A percentile compares a stretch with the other conserved stretches of the same genome.
Evolutionary conservation across 116 monocot genomes (phyloP).

Genomic region (Dioscorea cayenensis): DNA sequence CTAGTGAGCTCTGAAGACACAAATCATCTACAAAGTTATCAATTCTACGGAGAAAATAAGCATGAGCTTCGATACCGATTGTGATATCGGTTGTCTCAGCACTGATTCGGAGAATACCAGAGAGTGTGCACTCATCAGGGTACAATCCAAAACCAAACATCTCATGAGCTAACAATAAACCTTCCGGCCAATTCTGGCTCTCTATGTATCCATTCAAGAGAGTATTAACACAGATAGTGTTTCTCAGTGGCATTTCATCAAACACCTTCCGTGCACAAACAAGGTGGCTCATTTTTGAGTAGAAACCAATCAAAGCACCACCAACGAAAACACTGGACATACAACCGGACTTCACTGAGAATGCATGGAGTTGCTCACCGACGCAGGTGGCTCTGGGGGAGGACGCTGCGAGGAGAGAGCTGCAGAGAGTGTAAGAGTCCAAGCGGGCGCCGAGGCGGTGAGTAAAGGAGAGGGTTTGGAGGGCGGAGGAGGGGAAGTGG

Average conservation of each 20-base stretch:
- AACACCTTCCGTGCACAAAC: conserved; percentile 31
- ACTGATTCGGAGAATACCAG: conserved; percentile 38
- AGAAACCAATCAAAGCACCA: conserved; percentile 45
- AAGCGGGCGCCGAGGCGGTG: conserved; percentile 19
- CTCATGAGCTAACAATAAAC: conserved; percentile 19
- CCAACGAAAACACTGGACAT: conserved; percentile 41
- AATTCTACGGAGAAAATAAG: conserved; percentile 17
- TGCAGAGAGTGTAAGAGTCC: conserved; percentile 51
- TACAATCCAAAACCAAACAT: conserved; percentile 19
- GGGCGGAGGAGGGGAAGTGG: conserved; percentile 19
- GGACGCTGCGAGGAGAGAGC: conserved; percentile 25
- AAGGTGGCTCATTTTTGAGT: conserved; percentile 10
- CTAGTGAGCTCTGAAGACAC: conserved; percentile 33
- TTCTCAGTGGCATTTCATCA: conserved; percentile 54
- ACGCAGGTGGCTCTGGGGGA: not conserved
- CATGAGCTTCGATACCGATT: conserved; percentile 51
- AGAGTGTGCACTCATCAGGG: conserved; percentile 41
- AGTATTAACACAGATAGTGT: conserved; percentile 39
- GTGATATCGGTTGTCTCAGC: conserved; percentile 21
- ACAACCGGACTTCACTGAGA: conserved; percentile 24
- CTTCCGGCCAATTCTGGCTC: conserved; percentile 19
- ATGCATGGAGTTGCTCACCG: conserved; percentile 32
- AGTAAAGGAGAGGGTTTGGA: conserved; percentile 27
- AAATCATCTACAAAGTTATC: conserved; percentile 18
- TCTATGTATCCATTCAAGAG: conserved; percentile 40